A percentile compares a stretch with the other conserved stretches of the same genome.
phyloP scores from a whole-genome alignment of 1,284 basidiomycete species.

The Mycena citricolor region DNA sequence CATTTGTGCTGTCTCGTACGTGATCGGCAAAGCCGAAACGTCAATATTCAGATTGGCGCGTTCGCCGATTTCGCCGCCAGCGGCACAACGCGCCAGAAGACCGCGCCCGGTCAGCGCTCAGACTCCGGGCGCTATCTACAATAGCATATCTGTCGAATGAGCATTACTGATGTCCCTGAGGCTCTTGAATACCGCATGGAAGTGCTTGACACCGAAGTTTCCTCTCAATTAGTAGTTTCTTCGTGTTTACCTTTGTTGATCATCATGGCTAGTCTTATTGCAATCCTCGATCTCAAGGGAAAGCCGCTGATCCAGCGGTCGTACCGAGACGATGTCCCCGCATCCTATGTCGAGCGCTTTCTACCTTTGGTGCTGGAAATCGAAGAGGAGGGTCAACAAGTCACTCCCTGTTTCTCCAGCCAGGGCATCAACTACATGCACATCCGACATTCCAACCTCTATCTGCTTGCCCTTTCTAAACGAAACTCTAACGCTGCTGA shows the following conservation, averaged over 20 bases:
- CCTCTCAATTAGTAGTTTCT: background rate
- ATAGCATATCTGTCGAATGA: no score
- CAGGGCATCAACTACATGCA: slow-evolving; percentile 98
- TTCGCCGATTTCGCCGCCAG: no score
- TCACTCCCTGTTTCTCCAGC: slow-evolving; percentile 93
- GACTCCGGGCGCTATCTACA: no score
- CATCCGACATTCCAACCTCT: slow-evolving; percentile 96
- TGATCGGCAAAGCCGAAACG: no score
- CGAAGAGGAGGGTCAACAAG: slow-evolving; percentile 95
- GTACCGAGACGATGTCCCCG: slow-evolving; percentile 93
- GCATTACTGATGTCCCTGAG: no score
- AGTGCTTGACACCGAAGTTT: no score
- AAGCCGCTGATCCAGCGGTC: slow-evolving; percentile 98
- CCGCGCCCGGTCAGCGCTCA: no score
- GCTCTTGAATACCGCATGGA: no score
- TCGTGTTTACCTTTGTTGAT: background rate
- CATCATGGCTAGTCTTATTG: slow-evolving; percentile 65
- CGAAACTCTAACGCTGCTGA: slow-evolving; percentile 96
- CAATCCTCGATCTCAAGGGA: slow-evolving; percentile 97
- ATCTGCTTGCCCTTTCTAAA: slow-evolving; percentile 93
- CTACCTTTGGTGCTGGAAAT: slow-evolving; percentile 93
- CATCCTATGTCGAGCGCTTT: slow-evolving; percentile 90
- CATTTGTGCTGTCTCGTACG: no score
- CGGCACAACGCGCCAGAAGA: no score
- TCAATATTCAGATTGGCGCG: no score